Base-by-base conservation (phyloP, 1,284 basidiomycete genomes). In the Melampsora medusae region DNA sequence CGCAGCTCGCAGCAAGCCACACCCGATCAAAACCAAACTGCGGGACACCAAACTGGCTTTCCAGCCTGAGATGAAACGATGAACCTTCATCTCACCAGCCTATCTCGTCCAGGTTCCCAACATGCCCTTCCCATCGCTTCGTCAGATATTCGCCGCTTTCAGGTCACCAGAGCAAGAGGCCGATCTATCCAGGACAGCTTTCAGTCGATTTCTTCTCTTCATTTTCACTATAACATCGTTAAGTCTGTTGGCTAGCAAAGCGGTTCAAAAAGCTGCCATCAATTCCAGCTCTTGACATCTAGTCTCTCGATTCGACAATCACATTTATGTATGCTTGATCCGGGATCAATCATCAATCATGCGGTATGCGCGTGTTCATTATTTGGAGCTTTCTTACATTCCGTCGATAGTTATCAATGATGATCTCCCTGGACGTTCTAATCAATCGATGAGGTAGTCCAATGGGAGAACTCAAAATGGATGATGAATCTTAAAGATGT, bases 161-260 rank as follows among this genome's bases (percentile, higher is more conserved):
- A 35, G 72, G 46, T 74, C 72, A 17, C 53, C 72, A 35, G 72
- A 74, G 35, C 72, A 74, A 46, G 72, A 74, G n/a, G 72, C 72
- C 16, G 72, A 74, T 22, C 50, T 74, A 1, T 74, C 72, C 12
- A 56, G 72, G 38, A 74, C 72, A 16, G 72, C 72, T 9, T 74
- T 74, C 38, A 74, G 38, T 49, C 33, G 72, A 42, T 74, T 74
- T 38, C 35, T 74, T 9, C 65, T 74, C 31, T 74, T 42, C 56
- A 67, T 67, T 19, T 64, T 74, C 22, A 38, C 72, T 7, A 64
- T 67, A 31, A 67, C 72, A 25, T 67, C 72, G 2, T 35, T 74
- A 46, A 74, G 72, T 31, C 38, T 74, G 19, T 7, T 74, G 7
- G 72, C 72, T 12, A 74, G 70, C 31, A 73, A 73, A 31, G 62